Base-by-base conservation (phyloP, 352 stramenopile genomes). In the Phytophthora vignae region DNA sequence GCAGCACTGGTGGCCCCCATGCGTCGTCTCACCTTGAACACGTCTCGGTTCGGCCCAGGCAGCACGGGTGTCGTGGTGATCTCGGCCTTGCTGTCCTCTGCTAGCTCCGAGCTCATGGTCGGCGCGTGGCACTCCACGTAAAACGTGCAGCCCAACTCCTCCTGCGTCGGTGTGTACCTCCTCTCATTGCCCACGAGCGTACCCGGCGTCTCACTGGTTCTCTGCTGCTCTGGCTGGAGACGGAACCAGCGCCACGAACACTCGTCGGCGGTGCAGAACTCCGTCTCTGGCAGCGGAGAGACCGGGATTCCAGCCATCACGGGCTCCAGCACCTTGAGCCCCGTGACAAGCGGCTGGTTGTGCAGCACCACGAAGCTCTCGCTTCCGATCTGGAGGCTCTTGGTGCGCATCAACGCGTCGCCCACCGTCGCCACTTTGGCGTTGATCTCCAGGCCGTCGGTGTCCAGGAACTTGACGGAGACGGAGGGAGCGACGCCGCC, bases 161-260 rank as follows among this genome's bases (percentile, higher is more conserved):
- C 25, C 8, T 52, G 27, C 1, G 70, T 83, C 3, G 84, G 85
- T 0, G 74, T 80, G 11, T 88, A 91, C 17, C 84, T 65, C 42
- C 73, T 65, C 42, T 67, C 55, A 0, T 54, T 67, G 25, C 55
- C 48, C 17, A 77, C 74, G 1, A 82, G 57, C 22, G 70, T 64
- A 19, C 54, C 38, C 2, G 7, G 40, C 12, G 3, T 66, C 48
- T 54, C 11, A 4, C 55, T 48, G 11, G 21, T 58, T 15, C 27
- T 44, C 9, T 44, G 53, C 1, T 76, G 64, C 11, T 55, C 48
- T 15, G 12, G 19, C 19, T 60, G 42, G 3, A 91, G 49, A 17
- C 78, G 83, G 73, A 79, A 79, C 88, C 88, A 95, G 10, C 58
- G 60, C 88, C 88, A 95, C 2, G 25, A 60, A 53, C 88, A 95